Conservation (phyloP, 108 stramenopile species). For the Pseudonitzschia multiseries region DNA sequence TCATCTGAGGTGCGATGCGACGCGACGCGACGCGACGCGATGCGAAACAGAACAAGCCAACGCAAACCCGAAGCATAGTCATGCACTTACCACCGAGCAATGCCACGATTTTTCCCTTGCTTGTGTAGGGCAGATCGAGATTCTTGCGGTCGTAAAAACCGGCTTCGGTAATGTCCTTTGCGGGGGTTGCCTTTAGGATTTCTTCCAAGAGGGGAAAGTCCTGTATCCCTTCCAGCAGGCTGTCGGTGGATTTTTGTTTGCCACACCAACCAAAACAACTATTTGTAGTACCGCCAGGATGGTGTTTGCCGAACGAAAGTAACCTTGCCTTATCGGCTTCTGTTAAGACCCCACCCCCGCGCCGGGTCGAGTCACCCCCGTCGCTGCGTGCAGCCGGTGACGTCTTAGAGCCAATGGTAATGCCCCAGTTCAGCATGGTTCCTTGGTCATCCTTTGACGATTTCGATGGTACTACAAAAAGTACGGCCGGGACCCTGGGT, state of each 20-base stretch:
- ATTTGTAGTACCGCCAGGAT: neutral
- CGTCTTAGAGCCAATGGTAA: neutral
- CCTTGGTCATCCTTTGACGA: neutral
- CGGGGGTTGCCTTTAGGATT: conserved; percentile 18
- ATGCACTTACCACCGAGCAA: conserved; percentile 23
- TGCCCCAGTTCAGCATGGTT: neutral
- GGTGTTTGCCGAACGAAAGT: neutral
- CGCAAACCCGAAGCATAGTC: neutral
- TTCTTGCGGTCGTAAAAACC: conserved; percentile 34
- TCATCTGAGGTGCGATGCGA: no score
- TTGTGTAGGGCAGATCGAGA: conserved; percentile 21
- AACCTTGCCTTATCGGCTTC: conserved; percentile 25
- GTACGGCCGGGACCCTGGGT: neutral
- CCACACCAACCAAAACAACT: conserved; percentile 9
- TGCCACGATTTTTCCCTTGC: conserved; percentile 19
- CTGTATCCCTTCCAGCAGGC: neutral
- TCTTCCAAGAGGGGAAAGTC: conserved; percentile 13
- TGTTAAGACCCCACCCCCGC: conserved; percentile 23
- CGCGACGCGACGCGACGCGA: no score
- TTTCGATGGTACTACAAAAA: conserved; percentile 1
- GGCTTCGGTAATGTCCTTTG: conserved; percentile 30
- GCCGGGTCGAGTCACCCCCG: conserved; percentile 29
- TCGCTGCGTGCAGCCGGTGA: neutral
- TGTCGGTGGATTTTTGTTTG: neutral
- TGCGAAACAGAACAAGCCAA: neutral